Evolutionary conservation across 805 yeast species (phyloP), one percentile per base, ranked within the genome.

Genomic region (Yamadazyma kitorensis): DNA sequence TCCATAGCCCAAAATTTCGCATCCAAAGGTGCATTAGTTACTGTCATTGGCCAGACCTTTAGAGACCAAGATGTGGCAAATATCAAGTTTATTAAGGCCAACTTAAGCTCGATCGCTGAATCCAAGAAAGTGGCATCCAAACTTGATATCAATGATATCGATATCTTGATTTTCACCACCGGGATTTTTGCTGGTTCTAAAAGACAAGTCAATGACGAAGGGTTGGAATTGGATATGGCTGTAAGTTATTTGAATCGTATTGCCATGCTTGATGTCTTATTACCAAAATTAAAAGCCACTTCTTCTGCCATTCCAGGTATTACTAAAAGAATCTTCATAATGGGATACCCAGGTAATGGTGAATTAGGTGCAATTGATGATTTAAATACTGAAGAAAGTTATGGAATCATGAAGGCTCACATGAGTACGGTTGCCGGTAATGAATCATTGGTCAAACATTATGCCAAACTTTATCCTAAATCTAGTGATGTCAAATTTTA

Each of bases 371-470:
- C 47, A 6, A 45, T 53, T 18, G 57, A 57, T 9, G 66, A 66
- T 41, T 36, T 64, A 31, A 65, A 65, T 33, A 51, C 54, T 10
- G 66, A 59, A 10, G 37, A 45, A 14, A 35, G 32, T 1, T 66
- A 66, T 43, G 45, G 49, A 7, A 47, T 49, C 8, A 24, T 40
- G 21, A 35, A 31, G 6, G 55, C 67, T 3, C 72, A 66, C 37
- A 53, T 56, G 61, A 63, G 49, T 31, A 65, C 71, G 0, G 70
- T 66, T n/a, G 70, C 70, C 2, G 68, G 67, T 1, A 66, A 66
- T 36, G 72, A 66, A 39, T 50, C 63, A 1, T 37, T 65, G 16
- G 68, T 64, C 2, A 24, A 32, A 20, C 41, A 42, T 19, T 22
- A 33, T 19, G 47, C 40, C 1, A 16, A 34, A n/a, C n/a, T n/a